Base-by-base conservation (phyloP, 306 rosid genomes). In the Begonia peltatifolia region DNA sequence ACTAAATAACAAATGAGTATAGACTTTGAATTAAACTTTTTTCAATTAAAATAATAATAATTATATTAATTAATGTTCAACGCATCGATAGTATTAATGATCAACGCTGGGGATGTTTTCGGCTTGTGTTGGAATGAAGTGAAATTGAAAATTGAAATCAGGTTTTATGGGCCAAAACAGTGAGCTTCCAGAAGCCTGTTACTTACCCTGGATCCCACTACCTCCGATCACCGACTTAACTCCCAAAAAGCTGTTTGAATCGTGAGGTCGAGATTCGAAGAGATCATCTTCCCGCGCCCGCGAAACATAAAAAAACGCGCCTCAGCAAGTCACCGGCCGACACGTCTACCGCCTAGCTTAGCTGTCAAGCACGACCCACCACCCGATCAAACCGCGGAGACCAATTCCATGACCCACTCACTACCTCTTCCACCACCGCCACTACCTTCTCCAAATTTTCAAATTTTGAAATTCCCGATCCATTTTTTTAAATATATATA, bases 301-400 rank as follows among this genome's bases (percentile, higher is more conserved):
- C 48, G 4, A 44, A 44, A 11, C 9, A 44, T 12, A 1, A 44
- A 1, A 44, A 44, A 44, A 44, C 48, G 48, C 48, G 48, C n/a
- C 46, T 9, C 10, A 9, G 46, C 46, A 2, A 42, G 46, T 42
- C 11, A 42, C 46, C 46, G 10, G 12, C 46, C 10, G 46, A 9
- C 46, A 42, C 46, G 46, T 42, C 46, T 12, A 12, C 46, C 12
- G 18, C 18, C 47, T 43, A 10, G 4, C 47, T 43, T 43, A 43
- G 47, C 47, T 43, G 47, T 43, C 47, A 43, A 10, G 13, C 48
- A 44, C 48, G 53, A 55, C 53, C 53, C 53, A 44, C 48, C 48
- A 44, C 48, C 48, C 48, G 48, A 44, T 44, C 14, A 44, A 44
- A 2, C 11, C 48, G 48, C 14, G 48, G 5, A 30, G 38, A 30